Evolutionary conservation across 441 rosid genomes (phyloP), one percentile per base, ranked within the genome.

Genomic region (Lepidium campestre): DNA sequence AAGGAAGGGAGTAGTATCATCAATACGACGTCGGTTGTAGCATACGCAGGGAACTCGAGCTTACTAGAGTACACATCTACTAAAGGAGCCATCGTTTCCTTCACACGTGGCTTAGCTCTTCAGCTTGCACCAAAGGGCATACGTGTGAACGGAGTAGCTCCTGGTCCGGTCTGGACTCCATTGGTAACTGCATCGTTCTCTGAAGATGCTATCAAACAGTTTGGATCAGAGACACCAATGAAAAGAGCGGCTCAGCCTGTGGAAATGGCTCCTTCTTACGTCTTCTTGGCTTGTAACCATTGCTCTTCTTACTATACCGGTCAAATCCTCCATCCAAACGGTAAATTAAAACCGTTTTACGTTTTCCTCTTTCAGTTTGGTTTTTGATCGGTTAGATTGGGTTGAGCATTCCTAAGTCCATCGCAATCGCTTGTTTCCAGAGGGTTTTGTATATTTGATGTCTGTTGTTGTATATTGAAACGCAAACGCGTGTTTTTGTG

Each of bases 161-260:
- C 96, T 0, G 97, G 97, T 18, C 94, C 94, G 0, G 83, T 90
- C 2, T 90, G 92, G 98, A 92, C 93, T 4, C 98, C 92, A 0
- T 49, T 92, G 70, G 73, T 86, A 50, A 86, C 97, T 0, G 79
- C 90, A 2, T 86, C 95, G 0, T 86, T 88, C 59, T 62, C 53
- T 6, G 83, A 84, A 11, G 90, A 90, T 7, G 81, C 79, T 72
- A 71, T 62, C 12, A 72, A 58, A 4, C 53, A 68, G 37, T 86
- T 85, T 25, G 94, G 97, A 2, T 70, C 72, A 7, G 62, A 83
- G 11, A 83, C 79, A 23, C 94, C 96, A 0, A 80, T 90, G 91
- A 70, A 82, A 50, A 84, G 96, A 73, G 92, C 91, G 0, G 91
- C 85, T 2, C 97, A 88, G 81, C 97, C 94, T 6, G 56, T 65